Evolutionary conservation across 441 rosid genomes (phyloP), one percentile per base, ranked within the genome.

Genomic region (Erodium chrysanthum): DNA sequence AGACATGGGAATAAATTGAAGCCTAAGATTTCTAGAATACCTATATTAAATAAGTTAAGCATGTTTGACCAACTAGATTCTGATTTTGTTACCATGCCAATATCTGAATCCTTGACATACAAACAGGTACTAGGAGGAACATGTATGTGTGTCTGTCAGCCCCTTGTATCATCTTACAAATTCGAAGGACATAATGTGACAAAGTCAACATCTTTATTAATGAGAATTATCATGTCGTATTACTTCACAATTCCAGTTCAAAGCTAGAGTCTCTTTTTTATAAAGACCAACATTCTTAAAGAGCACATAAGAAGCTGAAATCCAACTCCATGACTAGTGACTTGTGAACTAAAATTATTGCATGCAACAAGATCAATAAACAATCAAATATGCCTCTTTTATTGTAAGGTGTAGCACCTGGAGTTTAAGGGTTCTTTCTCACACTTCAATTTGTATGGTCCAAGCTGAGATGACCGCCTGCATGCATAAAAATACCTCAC

Each of bases 401-500:
- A 66, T 64, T 63, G 64, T 68, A 70, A 15, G 14, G 21, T 15
- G 54, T 59, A 76, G 71, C 85, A 92, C 98, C 96, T 74, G 68
- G 96, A 86, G 80, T 86, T 96, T 46, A 92, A 74, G 63, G 85
- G 80, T 71, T 96, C 97, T 81, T 88, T 88, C 67, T 92, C 98
- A 75, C 96, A 90, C 90, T 90, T 92, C 85, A 96, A 84, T 76
- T 85, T 92, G 87, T 92, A 96, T 66, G 94, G 82, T 70, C 83
- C 74, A 79, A 84, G 74, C 8, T 79, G 91, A 66, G 85, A 79
- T 69, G 82, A 79, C 77, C 97, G 85, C 91, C 98, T 95, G 87
- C 76, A 77, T 48, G 70, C 67, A 68, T 52, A 48, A 75, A 37
- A 46, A 63, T 48, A 74, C 17, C 18, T 23, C 64, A 25, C 20